Evolutionary conservation across 495 filamentous ascomycete genomes (phyloP), one percentile per base, ranked within the genome.

Genomic region (Geoglossum glabrum): DNA sequence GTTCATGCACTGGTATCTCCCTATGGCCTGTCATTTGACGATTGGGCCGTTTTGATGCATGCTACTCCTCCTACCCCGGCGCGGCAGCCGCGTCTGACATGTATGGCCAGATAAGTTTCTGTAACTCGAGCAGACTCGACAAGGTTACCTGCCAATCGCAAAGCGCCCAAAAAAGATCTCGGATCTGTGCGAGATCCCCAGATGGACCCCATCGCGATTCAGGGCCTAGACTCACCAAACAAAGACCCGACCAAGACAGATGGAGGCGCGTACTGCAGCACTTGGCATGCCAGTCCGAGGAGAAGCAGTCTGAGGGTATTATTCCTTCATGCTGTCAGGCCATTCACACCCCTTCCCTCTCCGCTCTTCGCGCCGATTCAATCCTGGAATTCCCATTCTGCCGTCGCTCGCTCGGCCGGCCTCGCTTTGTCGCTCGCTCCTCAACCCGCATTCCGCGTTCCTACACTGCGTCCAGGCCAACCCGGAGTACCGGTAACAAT

Each of bases 161-260:
- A 13, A 28, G 49, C 15, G 11, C 25, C 49, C 23, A 31, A 30
- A 52, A 50, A 27, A 31, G 49, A 52, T 52, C 49, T 52, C 19
- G 49, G 49, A 52, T 52, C 49, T 52, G 49, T 52, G 49, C 28
- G 11, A 52, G 49, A 52, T 52, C 49, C n/a, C 46, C 21, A 50
- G 46, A 50, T 50, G 46, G 46, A 28, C n/a, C 21, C 28, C 49
- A 52, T 52, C 49, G 21, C 21, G 49, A 52, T 52, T 25, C 49
- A 52, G 49, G 28, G 25, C 28, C 28, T 52, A 5, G 25, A 31
- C 28, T 27, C 25, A 52, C 21, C 46, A 17, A 27, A 52, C 15
- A 52, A 27, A 52, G 28, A 26, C 49, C 21, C 25, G 49, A 52
- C 49, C 49, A 52, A 26, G 9, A 8, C 13, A 25, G 46, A 50